phyloP scores from a whole-genome alignment of 2,329 filamentous ascomycete genomes.

The Pyrenochaeta sp. region DNA sequence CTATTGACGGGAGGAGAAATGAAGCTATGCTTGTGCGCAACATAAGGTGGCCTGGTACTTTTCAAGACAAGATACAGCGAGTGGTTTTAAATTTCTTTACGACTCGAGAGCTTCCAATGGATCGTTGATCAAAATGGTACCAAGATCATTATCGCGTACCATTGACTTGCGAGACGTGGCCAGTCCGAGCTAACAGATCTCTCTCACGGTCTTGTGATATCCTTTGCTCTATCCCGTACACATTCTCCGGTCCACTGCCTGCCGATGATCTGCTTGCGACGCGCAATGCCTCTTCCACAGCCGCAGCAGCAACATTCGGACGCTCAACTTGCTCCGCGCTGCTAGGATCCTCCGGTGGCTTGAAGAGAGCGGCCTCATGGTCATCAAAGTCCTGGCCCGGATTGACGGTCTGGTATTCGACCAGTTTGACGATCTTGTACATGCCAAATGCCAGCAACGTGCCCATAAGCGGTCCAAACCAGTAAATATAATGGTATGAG shows the following conservation, averaged over 20 bases:
- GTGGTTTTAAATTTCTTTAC: not conserved
- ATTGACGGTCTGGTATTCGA: slow-evolving; percentile 55
- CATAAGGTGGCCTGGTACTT: not conserved
- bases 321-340: slow-evolving; percentile 37
- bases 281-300: slow-evolving; percentile 30
- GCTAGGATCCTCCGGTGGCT: slow-evolving; percentile 37
- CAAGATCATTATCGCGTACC: not conserved
- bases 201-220: slow-evolving; percentile 9
- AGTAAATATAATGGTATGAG: slow-evolving; percentile 55
- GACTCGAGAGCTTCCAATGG: not conserved
- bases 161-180: not conserved
- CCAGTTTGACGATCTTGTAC: slow-evolving; percentile 51
- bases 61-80: not conserved
- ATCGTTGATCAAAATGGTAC: not conserved
- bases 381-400: slow-evolving; percentile 52
- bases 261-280: slow-evolving; percentile 15
- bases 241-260: not conserved
- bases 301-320: slow-evolving; percentile 42
- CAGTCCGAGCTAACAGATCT: not conserved
- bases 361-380: slow-evolving; percentile 44
- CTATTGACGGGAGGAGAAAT: slow-evolving; percentile 40
- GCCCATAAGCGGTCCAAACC: slow-evolving; percentile 49
- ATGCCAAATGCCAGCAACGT: slow-evolving; percentile 48
- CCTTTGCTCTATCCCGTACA: slow-evolving; percentile 19
- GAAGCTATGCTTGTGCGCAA: slow-evolving; percentile 40